phyloP scores from a whole-genome alignment of 345 rosid species.

The Euphorbia peplus region DNA sequence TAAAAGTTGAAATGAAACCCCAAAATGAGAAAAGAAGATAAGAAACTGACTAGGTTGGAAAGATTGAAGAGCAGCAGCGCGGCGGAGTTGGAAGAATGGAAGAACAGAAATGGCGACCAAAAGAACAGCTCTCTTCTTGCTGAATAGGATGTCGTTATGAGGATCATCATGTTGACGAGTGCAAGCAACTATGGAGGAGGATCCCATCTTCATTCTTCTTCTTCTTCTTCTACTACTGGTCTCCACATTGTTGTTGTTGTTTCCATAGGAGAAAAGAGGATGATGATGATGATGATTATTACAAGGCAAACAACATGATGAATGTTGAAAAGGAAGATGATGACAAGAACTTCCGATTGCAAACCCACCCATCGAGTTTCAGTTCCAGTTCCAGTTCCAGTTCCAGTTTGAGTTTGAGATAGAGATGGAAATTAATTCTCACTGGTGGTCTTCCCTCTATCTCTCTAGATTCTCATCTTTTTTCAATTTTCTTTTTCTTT shows the following conservation, averaged over 20 bases:
- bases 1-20: constrained; percentile 1
- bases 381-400: too few relatives aligned
- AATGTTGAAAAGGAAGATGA: constrained; percentile 22
- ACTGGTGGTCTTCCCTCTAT: too few relatives aligned
- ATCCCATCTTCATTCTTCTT: constrained; percentile 39
- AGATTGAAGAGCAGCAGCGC: constrained; percentile 43
- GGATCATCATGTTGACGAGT: constrained; percentile 32
- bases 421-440: not conserved
- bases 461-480: too few relatives aligned
- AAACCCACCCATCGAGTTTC: constrained; percentile 34
- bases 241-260: constrained; percentile 26
- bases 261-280: constrained; percentile 24
- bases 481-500: not conserved
- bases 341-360: constrained; percentile 44
- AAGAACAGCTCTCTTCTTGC: constrained; percentile 49
- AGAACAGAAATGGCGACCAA: constrained; percentile 67
- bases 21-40: not conserved
- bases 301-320: constrained; percentile 18
- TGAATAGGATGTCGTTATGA: constrained; percentile 26
- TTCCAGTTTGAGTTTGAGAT: not conserved
- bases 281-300: constrained; percentile 32
- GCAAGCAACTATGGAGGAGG: constrained; percentile 36
- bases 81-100: constrained; percentile 52
- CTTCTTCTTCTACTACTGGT: too few relatives aligned
- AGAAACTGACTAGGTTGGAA: constrained; percentile 32